Evolutionary conservation across 257 asterid genomes (phyloP), one percentile per base, ranked within the genome.

Genomic region (Fraxinus anomala): DNA sequence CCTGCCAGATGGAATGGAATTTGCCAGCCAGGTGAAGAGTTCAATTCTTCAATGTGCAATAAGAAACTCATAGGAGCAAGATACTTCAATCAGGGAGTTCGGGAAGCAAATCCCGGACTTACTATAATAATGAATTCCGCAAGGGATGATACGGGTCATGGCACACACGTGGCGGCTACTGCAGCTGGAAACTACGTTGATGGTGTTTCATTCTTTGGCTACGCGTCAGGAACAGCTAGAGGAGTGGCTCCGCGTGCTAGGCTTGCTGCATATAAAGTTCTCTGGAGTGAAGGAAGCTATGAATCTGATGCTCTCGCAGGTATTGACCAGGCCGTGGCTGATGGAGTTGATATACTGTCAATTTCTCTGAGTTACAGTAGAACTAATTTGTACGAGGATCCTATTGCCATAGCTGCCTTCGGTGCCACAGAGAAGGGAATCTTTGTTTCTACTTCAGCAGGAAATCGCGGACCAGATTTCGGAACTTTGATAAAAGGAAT

Each of bases 301-400:
- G 83, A 44, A 0, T 81, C 91, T 0, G 92, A 89, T 42, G 82
- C 74, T 4, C 83, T 89, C 10, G 92, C 92, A 0, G 94, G 86
- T 1, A 86, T 89, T 1, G 94, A 89, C 16, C 90, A 83, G 39
- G 94, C 92, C 0, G 88, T 89, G 13, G 83, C 79, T 0, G 92
- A 85, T 34, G 89, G 89, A 2, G 89, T 89, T 2, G 92, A 85
- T 34, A 59, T 89, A 0, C 17, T 89, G 37, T 87, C 91, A 0
- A 72, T 89, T 11, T 87, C 92, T 0, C 19, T 86, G 47, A 33
- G 77, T 54, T 77, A 66, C 37, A 30, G 65, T 1, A 23, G 61
- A 37, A 2, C 9, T 26, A 8, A 9, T 19, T 26, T 85, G 63
- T 82, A 87, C 0, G 80, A 78, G 28, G 73, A 87, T 44, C 91